Conservation (phyloP, 768 basidiomycete species). For the Trametes elegans region DNA sequence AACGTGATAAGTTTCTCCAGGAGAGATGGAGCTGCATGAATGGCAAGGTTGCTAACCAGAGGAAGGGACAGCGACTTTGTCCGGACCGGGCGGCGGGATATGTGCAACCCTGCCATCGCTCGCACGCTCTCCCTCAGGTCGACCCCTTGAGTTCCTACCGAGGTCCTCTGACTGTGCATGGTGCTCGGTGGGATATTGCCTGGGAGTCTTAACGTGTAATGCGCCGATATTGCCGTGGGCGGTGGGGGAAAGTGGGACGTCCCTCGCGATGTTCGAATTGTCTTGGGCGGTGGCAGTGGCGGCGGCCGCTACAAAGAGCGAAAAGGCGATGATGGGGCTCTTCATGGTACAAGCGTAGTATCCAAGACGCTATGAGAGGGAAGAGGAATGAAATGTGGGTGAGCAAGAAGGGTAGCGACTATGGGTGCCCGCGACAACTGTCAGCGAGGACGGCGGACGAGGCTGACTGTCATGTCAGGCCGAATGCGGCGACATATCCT, state of each 20-base stretch:
- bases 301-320: conserved; percentile 24
- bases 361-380: neutral
- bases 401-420: neutral
- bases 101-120: neutral
- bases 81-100: neutral
- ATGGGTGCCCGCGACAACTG: too few species aligned
- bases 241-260: neutral
- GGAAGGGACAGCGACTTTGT: neutral
- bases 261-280: neutral
- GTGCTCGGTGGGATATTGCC: neutral
- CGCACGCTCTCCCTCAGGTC: neutral
- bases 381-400: neutral
- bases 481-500: too few species aligned
- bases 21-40: neutral
- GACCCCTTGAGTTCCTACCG: neutral
- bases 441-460: too few species aligned
- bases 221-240: neutral
- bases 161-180: neutral
- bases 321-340: conserved; percentile 23
- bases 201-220: neutral
- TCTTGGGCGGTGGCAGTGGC: conserved; percentile 10
- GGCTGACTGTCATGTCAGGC: too few species aligned
- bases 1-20: neutral
- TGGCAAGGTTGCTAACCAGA: neutral
- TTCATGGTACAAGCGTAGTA: conserved; percentile 20